phyloP scores from a whole-genome alignment of 768 basidiomycete genomes.

The Termitomyces sp. region DNA sequence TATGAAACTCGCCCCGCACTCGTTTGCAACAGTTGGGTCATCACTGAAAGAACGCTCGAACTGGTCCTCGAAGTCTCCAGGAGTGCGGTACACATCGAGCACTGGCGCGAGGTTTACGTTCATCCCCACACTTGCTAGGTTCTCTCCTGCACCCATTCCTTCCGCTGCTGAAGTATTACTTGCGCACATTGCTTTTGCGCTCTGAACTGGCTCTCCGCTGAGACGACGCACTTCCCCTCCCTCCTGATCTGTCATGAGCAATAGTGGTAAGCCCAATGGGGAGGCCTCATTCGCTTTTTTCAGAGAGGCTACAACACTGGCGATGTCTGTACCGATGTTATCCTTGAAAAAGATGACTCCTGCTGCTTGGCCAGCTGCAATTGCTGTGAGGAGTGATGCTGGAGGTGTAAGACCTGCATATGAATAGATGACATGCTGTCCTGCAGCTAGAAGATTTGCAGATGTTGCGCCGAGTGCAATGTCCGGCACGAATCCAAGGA shows the following conservation, averaged over 20 bases:
- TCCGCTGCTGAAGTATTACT: constrained; percentile 2
- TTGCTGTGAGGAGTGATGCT: constrained; percentile 6
- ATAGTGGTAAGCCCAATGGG: constrained; percentile 6
- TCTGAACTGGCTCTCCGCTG: constrained; percentile 9
- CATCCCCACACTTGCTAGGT: constrained; percentile 11
- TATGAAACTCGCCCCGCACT: constrained; percentile 10
- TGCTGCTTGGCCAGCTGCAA: constrained; percentile 9
- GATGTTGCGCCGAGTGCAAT: constrained; percentile 3
- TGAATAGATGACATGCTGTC: constrained; percentile 12
- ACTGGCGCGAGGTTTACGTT: constrained; percentile 14
- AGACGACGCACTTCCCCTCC: constrained; percentile 13
- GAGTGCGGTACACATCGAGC: constrained; percentile 11
- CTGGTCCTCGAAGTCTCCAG: constrained; percentile 12
- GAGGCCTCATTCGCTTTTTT: constrained; percentile 11
- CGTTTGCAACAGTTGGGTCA: constrained; percentile 1
- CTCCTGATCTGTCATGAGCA: constrained; percentile 15
- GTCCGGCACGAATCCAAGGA: not conserved
- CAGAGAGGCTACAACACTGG: constrained; percentile 6
- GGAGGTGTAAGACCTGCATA: constrained; percentile 11
- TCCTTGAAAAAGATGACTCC: constrained; percentile 13
- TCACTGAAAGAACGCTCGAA: constrained; percentile 12
- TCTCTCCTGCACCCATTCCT: constrained; percentile 8
- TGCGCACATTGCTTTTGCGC: constrained; percentile 12
- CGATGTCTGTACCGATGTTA: constrained; percentile 9
- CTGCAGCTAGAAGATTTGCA: constrained; percentile 6